These are phyloP conservation scores for Penicillium cinerascens DNA, from an alignment of 495 filamentous ascomycete species.

Conservation along the genomic window DNA sequence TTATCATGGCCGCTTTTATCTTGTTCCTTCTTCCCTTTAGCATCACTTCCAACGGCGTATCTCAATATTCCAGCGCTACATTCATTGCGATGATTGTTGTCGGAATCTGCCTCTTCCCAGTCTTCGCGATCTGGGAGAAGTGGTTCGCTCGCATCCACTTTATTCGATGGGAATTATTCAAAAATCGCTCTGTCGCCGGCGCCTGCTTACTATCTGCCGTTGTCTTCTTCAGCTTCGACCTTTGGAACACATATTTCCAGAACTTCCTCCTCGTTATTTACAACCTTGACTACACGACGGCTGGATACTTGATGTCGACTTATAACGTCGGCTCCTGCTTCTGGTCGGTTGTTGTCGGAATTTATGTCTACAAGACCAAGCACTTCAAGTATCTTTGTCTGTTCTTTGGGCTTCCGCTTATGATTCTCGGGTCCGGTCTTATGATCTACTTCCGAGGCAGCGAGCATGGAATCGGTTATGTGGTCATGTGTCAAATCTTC, in stretches of 20 bases:
- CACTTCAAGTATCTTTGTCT: constrained; percentile 57
- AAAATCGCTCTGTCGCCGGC: constrained; percentile 62
- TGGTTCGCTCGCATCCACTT: constrained; percentile 55
- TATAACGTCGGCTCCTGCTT: constrained; percentile 69
- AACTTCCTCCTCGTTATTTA: constrained; percentile 73
- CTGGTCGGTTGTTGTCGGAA: constrained; percentile 53
- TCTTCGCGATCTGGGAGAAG: constrained; percentile 59
- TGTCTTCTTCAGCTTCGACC: constrained; percentile 61
- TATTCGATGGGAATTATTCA: constrained; percentile 59
- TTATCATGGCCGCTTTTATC: constrained; percentile 55
- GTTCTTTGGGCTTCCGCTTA: constrained; percentile 61
- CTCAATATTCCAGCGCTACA: constrained; percentile 45
- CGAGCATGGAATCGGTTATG: constrained; percentile 56
- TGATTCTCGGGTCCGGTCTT: constrained; percentile 61
- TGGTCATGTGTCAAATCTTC: constrained; percentile 77
- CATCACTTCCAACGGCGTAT: constrained; percentile 43
- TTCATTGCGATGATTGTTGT: constrained; percentile 57
- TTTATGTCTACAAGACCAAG: constrained; percentile 52
- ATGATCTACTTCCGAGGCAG: constrained; percentile 68
- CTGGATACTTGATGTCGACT: constrained; percentile 63
- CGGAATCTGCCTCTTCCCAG: constrained; percentile 50
- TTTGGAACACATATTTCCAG: constrained; percentile 65
- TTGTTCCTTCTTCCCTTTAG: constrained; percentile 64
- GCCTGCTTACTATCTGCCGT: constrained; percentile 53
- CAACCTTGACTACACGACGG: constrained; percentile 49